Evolutionary conservation across 495 filamentous ascomycete genomes (phyloP).

Genomic region (Tuber borchii): DNA sequence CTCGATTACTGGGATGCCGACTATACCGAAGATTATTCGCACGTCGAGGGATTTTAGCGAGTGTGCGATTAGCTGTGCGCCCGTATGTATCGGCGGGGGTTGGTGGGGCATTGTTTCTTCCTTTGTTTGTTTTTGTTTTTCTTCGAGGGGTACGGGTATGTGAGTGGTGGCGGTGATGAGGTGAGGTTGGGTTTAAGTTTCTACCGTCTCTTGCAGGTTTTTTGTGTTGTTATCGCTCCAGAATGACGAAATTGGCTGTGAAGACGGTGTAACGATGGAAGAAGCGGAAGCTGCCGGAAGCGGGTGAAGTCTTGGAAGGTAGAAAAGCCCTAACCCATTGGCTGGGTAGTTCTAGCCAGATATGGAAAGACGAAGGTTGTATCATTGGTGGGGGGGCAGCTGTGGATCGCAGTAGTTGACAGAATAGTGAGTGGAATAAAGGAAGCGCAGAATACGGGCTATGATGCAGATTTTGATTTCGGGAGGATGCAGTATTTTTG

Average conservation of each 20-base stretch:
- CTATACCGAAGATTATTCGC: constrained; percentile 58
- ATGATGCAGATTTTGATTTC: constrained; percentile 7
- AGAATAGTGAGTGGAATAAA: background rate
- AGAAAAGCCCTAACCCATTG: background rate
- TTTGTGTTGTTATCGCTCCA: background rate
- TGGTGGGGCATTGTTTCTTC: background rate
- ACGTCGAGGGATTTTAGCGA: constrained; percentile 53
- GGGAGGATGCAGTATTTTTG: background rate
- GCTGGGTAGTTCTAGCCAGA: background rate
- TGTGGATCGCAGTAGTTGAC: constrained; percentile 1
- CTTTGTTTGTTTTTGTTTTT: background rate
- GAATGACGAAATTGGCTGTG: background rate
- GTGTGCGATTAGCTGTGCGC: constrained; percentile 56
- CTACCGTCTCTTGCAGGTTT: too few relatives aligned
- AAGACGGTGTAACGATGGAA: background rate
- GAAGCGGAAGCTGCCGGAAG: background rate
- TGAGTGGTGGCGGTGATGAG: background rate
- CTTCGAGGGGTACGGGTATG: background rate
- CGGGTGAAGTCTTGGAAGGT: background rate
- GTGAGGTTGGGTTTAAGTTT: background rate
- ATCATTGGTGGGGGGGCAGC: background rate
- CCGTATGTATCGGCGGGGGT: constrained; percentile 40
- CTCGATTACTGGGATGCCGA: constrained; percentile 60
- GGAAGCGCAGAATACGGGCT: background rate
- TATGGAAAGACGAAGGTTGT: background rate